Evolutionary conservation across 2,329 filamentous ascomycete genomes (phyloP).

Genomic region (Diaporthe sp.): DNA sequence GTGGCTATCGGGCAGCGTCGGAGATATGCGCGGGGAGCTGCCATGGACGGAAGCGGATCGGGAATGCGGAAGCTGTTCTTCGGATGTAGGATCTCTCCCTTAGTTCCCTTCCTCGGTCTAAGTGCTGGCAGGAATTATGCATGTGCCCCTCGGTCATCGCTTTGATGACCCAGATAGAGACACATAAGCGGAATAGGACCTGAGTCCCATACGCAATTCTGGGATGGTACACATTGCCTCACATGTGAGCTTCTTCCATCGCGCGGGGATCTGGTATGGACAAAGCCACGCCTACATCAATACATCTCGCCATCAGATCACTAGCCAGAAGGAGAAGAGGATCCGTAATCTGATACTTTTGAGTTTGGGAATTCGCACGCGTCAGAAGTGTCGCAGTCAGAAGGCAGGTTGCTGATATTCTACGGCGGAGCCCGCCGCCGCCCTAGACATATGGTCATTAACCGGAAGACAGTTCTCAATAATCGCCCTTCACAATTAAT

Average conservation of each 20-base stretch:
- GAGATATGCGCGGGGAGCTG: neutral
- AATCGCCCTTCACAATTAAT: neutral
- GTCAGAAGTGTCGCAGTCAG: neutral
- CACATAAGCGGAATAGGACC: neutral
- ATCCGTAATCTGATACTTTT: neutral
- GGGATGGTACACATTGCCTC: neutral
- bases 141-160: neutral
- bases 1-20: constrained; percentile 15
- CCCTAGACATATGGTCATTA: neutral
- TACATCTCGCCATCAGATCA: neutral
- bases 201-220: neutral
- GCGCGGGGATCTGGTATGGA: no score
- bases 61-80: constrained; percentile 24
- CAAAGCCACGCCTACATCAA: no score
- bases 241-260: neutral
- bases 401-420: neutral
- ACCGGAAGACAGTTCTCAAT: neutral
- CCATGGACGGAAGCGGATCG: constrained; percentile 23
- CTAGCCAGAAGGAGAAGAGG: neutral
- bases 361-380: neutral
- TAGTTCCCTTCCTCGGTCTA: neutral
- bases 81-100: constrained; percentile 6
- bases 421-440: neutral
- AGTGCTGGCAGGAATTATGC: neutral
- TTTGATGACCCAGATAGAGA: neutral